Evolutionary conservation across 768 basidiomycete genomes (phyloP).

Genomic region (Kwoniella newhampshirensis): DNA sequence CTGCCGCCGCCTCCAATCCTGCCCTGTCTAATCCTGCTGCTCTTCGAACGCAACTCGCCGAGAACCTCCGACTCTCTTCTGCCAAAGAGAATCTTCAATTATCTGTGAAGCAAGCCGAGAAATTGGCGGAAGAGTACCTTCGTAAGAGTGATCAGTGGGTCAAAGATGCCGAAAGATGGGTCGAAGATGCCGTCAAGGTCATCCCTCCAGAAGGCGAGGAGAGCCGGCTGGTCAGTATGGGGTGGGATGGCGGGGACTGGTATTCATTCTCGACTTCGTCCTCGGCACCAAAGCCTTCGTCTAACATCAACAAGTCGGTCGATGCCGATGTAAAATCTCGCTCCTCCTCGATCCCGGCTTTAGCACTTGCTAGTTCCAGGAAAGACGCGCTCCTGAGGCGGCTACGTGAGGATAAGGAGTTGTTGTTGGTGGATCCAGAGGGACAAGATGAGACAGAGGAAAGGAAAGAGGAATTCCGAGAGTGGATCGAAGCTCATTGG

Average conservation of each 20-base stretch:
- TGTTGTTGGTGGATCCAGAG: slow-evolving; percentile 74
- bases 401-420: slow-evolving; percentile 70
- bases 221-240: slow-evolving; percentile 55
- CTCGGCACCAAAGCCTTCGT: slow-evolving; percentile 43
- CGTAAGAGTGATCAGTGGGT: slow-evolving; percentile 59
- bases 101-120: slow-evolving; percentile 59
- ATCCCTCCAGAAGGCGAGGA: slow-evolving; percentile 67
- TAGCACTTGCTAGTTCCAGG: slow-evolving; percentile 55
- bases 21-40: slow-evolving; percentile 35
- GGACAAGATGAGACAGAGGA: slow-evolving; percentile 58
- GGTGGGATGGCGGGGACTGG: slow-evolving; percentile 85
- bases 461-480: slow-evolving; percentile 33
- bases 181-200: slow-evolving; percentile 88
- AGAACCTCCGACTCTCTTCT: slow-evolving; percentile 55
- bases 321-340: slow-evolving; percentile 45
- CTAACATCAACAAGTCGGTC: slow-evolving; percentile 37
- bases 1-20: slow-evolving; percentile 30
- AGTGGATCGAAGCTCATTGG: slow-evolving; percentile 43
- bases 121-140: slow-evolving; percentile 74
- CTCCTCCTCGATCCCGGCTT: slow-evolving; percentile 42
- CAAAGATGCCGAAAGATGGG: slow-evolving; percentile 59
- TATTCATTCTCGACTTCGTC: slow-evolving; percentile 67
- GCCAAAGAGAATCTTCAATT: slow-evolving; percentile 62
- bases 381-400: slow-evolving; percentile 74
- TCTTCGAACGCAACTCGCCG: slow-evolving; percentile 34